Evolutionary conservation across 2,329 filamentous ascomycete species (phyloP).

Genomic region (Torrubiella hemipterigena): DNA sequence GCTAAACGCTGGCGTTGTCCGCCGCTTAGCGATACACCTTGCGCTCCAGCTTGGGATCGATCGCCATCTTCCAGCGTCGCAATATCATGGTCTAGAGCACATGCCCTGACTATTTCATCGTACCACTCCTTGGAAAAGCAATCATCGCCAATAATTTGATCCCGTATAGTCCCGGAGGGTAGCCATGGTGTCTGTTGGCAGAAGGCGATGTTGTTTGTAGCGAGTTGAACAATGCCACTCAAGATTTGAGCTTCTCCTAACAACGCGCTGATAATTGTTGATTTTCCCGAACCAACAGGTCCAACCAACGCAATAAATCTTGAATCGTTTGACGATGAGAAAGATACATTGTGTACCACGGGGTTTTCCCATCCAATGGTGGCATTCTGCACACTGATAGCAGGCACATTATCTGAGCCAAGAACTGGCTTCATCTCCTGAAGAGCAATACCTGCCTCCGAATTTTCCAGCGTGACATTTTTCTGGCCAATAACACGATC

Average conservation of each 20-base stretch:
- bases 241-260: slow-evolving; percentile 3
- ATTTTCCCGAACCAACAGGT: slow-evolving; percentile 5
- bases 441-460: slow-evolving; percentile 1
- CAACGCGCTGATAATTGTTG: slow-evolving; percentile 3
- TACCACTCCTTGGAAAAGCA: slow-evolving; percentile 1
- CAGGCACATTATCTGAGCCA: slow-evolving; percentile 1
- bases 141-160: slow-evolving; percentile 3
- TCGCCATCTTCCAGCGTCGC: slow-evolving; percentile 3
- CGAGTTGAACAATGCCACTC: not conserved
- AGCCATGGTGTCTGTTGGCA: slow-evolving; percentile 5
- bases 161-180: slow-evolving; percentile 2
- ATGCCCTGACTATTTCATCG: slow-evolving; percentile 1
- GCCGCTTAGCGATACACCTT: slow-evolving; percentile 4
- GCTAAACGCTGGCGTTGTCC: slow-evolving; percentile 3
- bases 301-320: slow-evolving; percentile 3
- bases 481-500: slow-evolving; percentile 3
- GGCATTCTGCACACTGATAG: slow-evolving; percentile 5
- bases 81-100: slow-evolving; percentile 5
- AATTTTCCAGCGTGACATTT: not conserved
- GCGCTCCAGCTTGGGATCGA: slow-evolving; percentile 2
- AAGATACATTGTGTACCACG: slow-evolving; percentile 6
- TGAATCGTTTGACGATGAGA: slow-evolving; percentile 3
- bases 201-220: slow-evolving; percentile 2
- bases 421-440: not conserved
- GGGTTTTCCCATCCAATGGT: slow-evolving; percentile 5